Conservation (phyloP, 2,329 filamentous ascomycete species). For the Phaeosphaeria sp. region DNA sequence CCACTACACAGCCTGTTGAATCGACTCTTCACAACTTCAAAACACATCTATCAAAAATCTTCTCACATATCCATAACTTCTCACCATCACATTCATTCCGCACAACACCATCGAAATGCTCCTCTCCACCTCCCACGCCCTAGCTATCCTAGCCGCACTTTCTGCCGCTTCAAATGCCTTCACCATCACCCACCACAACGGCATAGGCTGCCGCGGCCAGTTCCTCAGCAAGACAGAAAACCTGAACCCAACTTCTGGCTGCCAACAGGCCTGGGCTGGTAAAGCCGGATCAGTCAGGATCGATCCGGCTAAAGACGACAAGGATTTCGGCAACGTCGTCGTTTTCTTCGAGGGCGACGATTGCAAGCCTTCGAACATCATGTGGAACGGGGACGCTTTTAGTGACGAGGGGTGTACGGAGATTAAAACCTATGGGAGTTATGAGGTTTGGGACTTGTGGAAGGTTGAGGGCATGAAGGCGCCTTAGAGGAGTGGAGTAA, state of each 20-base stretch:
- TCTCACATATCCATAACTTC: too few species aligned
- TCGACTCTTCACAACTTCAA: too few species aligned
- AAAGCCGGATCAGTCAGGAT: conserved; percentile 6
- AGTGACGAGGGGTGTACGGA: conserved; percentile 6
- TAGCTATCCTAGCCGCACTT: neutral
- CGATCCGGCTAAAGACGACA: conserved; percentile 5
- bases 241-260: conserved; percentile 7
- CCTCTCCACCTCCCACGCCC: neutral
- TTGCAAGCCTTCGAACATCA: conserved; percentile 13
- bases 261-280: conserved; percentile 9
- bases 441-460: conserved; percentile 14
- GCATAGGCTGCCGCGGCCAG: conserved; percentile 5
- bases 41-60: too few species aligned
- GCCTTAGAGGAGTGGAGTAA: neutral
- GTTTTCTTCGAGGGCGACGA: conserved; percentile 12
- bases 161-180: conserved; percentile 2
- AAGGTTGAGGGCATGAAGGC: conserved; percentile 5
- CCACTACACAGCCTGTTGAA: too few species aligned
- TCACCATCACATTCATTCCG: too few species aligned
- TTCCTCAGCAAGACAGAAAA: conserved; percentile 2
- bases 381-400: conserved; percentile 8
- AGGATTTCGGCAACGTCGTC: conserved; percentile 13
- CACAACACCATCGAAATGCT: conserved; percentile 7
- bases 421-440: conserved; percentile 12
- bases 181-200: conserved; percentile 1